Percentiles rank a stretch among this genome's conserved stretches.
These are phyloP conservation scores for Amanita thiersii DNA, from an alignment of 768 basidiomycete species.

Conservation along the genomic window DNA sequence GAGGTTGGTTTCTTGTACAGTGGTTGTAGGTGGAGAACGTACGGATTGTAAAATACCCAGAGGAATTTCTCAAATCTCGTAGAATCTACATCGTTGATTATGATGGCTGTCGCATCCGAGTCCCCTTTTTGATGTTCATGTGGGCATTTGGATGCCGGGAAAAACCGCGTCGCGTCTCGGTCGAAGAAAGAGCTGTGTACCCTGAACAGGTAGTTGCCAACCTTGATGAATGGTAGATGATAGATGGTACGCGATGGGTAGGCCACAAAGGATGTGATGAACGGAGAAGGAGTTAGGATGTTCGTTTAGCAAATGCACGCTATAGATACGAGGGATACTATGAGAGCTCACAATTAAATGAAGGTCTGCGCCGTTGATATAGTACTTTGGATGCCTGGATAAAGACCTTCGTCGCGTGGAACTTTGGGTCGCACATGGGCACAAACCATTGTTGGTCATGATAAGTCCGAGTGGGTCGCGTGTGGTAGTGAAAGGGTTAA, in stretches of 20 bases:
- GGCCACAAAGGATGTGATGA: too few relatives aligned
- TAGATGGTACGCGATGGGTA: too few relatives aligned
- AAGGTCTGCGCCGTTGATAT: constrained; percentile 38
- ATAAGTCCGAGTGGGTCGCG: too few relatives aligned
- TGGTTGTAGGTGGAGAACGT: constrained; percentile 14
- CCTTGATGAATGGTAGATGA: too few relatives aligned
- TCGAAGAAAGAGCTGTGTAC: constrained; percentile 49
- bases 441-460: background rate
- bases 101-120: constrained; percentile 25
- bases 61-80: constrained; percentile 47
- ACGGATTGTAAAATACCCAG: constrained; percentile 63
- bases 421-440: background rate
- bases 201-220: constrained; percentile 38
- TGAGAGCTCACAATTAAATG: constrained; percentile 38
- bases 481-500: too few relatives aligned
- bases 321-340: too few relatives aligned
- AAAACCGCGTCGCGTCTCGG: constrained; percentile 41
- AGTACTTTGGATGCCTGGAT: constrained; percentile 29
- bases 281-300: too few relatives aligned
- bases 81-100: constrained; percentile 32
- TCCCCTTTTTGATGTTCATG: constrained; percentile 10
- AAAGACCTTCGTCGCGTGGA: background rate
- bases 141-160: background rate
- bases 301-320: too few relatives aligned
- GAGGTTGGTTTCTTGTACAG: background rate